Percentiles rank a stretch among this genome's conserved stretches.
Conservation (phyloP, 106 monocot genomes). For the Dendrobium chrysotoxum region DNA sequence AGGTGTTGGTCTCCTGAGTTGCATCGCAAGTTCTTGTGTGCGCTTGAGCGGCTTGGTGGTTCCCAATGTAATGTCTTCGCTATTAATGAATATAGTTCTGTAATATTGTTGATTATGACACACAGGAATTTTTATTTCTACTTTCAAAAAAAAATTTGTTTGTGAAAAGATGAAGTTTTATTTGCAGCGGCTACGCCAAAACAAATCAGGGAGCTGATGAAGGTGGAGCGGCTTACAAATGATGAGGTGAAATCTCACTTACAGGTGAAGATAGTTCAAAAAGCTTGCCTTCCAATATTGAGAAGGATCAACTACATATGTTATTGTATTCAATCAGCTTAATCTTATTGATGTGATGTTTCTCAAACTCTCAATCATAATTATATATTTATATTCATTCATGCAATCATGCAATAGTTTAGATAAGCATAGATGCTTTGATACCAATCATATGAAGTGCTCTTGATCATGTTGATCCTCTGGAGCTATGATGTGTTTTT, state of each 20-base stretch:
- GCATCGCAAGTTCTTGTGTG: slow-evolving; percentile 28
- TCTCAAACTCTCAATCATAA: neutral
- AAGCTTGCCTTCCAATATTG: too few species aligned
- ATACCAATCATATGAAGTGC: too few species aligned
- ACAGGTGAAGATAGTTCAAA: slow-evolving; percentile 34
- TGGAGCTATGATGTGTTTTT: too few species aligned
- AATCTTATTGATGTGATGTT: neutral
- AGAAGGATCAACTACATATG: neutral
- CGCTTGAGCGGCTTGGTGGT: slow-evolving; percentile 31
- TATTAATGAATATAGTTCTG: neutral
- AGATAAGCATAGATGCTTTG: too few species aligned
- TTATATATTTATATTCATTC: too few species aligned
- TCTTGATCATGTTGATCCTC: too few species aligned
- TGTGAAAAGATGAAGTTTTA: neutral
- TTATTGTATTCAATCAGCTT: too few species aligned
- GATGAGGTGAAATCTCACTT: slow-evolving; percentile 98
- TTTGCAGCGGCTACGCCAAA: slow-evolving; percentile 84
- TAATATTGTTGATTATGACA: neutral
- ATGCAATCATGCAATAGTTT: too few species aligned
- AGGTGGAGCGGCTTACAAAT: slow-evolving; percentile 94
- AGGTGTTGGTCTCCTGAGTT: slow-evolving; percentile 47
- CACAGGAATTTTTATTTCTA: too few species aligned
- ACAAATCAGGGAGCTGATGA: slow-evolving; percentile 96
- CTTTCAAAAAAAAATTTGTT: too few species aligned
- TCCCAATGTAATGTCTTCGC: slow-evolving; percentile 15